Percentiles rank a stretch among this genome's conserved stretches.
phyloP scores from a whole-genome alignment of 768 basidiomycete genomes.

The Rossbeevera mucosa region DNA sequence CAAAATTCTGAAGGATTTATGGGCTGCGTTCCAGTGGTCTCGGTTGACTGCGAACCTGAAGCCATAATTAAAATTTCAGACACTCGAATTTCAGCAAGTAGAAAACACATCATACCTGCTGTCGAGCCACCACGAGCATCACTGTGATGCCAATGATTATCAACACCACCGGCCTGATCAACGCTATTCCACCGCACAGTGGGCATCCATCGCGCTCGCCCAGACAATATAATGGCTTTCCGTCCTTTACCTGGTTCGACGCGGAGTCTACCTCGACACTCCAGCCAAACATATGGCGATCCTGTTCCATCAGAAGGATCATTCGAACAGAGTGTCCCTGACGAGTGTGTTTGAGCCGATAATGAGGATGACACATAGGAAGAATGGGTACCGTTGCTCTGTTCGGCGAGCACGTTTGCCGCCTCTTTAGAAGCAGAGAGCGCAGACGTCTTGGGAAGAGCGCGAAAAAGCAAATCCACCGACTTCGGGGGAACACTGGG shows the following conservation, averaged over 20 bases:
- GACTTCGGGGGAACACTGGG: slow-evolving; percentile 38
- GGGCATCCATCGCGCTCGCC: slow-evolving; percentile 67
- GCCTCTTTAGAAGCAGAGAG: background rate
- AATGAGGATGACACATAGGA: slow-evolving; percentile 2
- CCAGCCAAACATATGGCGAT: slow-evolving; percentile 78
- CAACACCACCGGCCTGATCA: slow-evolving; percentile 40
- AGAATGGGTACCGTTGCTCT: background rate
- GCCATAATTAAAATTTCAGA: background rate
- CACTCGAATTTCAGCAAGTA: background rate
- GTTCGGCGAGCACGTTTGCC: slow-evolving; percentile 1
- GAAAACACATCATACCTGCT: slow-evolving; percentile 24
- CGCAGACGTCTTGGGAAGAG: slow-evolving; percentile 50
- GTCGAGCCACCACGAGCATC: background rate
- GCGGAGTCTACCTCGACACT: slow-evolving; percentile 83
- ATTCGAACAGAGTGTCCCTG: background rate
- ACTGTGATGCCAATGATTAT: background rate
- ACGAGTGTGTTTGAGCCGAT: background rate
- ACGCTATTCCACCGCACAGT: slow-evolving; percentile 58
- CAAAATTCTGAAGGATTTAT: slow-evolving; percentile 42
- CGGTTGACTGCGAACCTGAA: slow-evolving; percentile 6
- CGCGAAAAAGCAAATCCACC: slow-evolving; percentile 85
- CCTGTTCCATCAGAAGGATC: background rate
- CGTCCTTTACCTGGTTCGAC: slow-evolving; percentile 91
- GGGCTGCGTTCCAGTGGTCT: background rate
- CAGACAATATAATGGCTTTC: slow-evolving; percentile 91